These are phyloP conservation scores for Trypanosoma boissoni DNA, from an alignment of 208 protist genomes.

Conservation along the genomic window DNA sequence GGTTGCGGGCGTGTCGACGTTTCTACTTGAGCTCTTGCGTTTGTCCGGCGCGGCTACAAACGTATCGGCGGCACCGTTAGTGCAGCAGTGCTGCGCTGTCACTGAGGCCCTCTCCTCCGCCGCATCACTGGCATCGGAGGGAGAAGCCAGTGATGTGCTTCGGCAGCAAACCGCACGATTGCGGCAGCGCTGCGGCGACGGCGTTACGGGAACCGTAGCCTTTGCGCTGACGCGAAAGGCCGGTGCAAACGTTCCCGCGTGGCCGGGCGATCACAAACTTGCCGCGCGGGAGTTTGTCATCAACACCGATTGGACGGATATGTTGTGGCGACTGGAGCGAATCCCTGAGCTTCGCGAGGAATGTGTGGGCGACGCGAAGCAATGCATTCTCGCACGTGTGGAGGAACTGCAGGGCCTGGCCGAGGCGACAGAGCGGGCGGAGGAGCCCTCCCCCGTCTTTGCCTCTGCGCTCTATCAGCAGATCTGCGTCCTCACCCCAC, in stretches of 20 bases:
- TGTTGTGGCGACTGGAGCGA: constrained; percentile 37
- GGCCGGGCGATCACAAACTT: constrained; percentile 23
- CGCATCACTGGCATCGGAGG: not conserved
- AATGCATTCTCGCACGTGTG: not conserved
- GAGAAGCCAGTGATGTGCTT: not conserved
- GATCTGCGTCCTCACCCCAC: constrained; percentile 18
- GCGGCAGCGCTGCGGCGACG: not conserved
- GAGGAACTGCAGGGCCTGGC: not conserved
- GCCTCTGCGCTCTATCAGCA: constrained; percentile 17
- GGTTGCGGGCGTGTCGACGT: constrained; percentile 22
- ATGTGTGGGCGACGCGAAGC: not conserved
- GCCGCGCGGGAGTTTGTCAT: constrained; percentile 30
- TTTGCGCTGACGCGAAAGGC: constrained; percentile 31
- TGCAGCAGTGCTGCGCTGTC: constrained; percentile 41
- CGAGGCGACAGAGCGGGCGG: not conserved
- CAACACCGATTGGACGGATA: constrained; percentile 27
- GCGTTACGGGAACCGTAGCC: not conserved
- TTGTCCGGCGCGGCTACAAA: constrained; percentile 34
- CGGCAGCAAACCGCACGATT: not conserved
- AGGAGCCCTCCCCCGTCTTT: not conserved
- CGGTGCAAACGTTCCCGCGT: constrained; percentile 29
- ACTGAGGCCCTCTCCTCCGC: constrained; percentile 28
- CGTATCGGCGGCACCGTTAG: constrained; percentile 29
- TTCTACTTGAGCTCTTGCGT: constrained; percentile 47
- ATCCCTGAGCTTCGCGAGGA: constrained; percentile 10